Base-by-base conservation (phyloP, 2,329 filamentous ascomycete genomes). In the Aspergillus hiratsukae region DNA sequence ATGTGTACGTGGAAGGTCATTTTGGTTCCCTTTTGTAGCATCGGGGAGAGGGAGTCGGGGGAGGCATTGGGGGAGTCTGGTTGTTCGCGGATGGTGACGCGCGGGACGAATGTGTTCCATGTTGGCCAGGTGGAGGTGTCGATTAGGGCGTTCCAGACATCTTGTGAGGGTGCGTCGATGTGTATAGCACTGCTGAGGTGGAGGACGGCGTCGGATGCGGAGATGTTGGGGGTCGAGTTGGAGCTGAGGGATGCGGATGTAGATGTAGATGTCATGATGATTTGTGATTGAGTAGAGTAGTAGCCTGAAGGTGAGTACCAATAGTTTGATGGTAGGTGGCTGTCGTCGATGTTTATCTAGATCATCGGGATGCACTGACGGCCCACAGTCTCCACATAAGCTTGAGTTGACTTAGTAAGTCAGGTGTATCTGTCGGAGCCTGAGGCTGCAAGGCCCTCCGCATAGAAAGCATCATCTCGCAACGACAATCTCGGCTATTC, bases 81-180 rank as follows among this genome's bases (percentile, higher is more conserved):
- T 29, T 79, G 77, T 40, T 72, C 69, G 48, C 70, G 75, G 61
- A 81, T 75, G n/a, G 72, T 73, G 4, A 79, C 76, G 25, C 69
- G 68, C 2, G 77, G 73, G 5, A 77, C 69, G 63, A 80, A 80
- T 6, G 69, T 68, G 60, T 80, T 81, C 79, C 79, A 81, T 49
- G 72, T 62, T 23, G 72, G 70, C 74, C 75, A 81, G 51, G 73
- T 76, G 23, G 76, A 73, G 28, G 76, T 76, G 63, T 80, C 70
- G 50, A 75, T 69, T 3, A 80, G 64, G 8, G 72, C 70, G 25
- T 75, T 66, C 71, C 77, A 79, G 57, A 80, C 74, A n/a, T 70
- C 63, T 23, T 70, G 60, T 3, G 76, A 68, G 8, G 76, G 70
- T 1, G 77, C 77, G 46, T 67, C 62, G 64, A 80, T 78, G 31